Conservation (phyloP, 73 alveolate species). For the Tetrahymena thermophila region DNA sequence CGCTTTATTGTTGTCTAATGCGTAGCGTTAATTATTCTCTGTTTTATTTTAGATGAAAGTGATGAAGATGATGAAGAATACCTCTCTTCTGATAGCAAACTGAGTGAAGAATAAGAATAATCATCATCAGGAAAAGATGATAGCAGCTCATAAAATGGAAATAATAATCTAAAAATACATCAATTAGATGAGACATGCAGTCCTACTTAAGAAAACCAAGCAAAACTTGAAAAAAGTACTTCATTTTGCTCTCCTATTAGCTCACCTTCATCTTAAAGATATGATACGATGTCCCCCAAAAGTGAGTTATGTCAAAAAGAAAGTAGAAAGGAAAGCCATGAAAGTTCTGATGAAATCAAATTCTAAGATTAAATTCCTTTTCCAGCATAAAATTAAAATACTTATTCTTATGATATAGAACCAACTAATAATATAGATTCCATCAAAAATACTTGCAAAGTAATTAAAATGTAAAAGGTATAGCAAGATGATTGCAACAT, state of each 20-base stretch:
- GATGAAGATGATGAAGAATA: not conserved
- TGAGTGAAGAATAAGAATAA: not conserved
- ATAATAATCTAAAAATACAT: not conserved
- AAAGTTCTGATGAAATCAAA: not conserved
- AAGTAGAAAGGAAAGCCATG: not conserved
- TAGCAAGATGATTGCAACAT: not conserved
- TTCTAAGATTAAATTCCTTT: not conserved
- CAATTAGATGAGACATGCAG: not conserved
- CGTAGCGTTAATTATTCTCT: not conserved
- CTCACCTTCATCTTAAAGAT: not conserved
- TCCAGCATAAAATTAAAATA: not conserved
- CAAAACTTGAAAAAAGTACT: not conserved
- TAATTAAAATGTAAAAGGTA: not conserved
- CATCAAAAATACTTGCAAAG: not conserved
- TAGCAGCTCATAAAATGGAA: not conserved
- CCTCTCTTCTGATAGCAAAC: not conserved
- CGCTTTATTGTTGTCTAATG: no score
- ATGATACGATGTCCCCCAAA: not conserved
- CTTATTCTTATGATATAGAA: not conserved
- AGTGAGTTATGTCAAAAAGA: not conserved
- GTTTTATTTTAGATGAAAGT: not conserved
- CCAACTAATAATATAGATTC: not conserved
- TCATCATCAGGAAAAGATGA: not conserved
- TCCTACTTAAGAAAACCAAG: not conserved
- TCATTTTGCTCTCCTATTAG: not conserved